Evolutionary conservation across 2,329 filamentous ascomycete species (phyloP).

Genomic region (Colletotrichum eleusines): DNA sequence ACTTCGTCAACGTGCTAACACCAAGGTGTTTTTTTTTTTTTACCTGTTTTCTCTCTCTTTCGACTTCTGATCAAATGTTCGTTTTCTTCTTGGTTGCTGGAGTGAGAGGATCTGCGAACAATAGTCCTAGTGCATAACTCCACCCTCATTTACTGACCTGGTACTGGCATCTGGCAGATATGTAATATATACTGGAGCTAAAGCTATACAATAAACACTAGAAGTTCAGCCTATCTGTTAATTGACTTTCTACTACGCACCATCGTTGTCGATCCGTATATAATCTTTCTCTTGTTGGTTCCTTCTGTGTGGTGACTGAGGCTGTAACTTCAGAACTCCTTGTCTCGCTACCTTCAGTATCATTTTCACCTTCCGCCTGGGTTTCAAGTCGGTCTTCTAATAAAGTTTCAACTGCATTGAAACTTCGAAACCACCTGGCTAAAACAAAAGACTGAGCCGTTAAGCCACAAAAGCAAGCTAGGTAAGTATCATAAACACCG

Average conservation of each 20-base stretch:
- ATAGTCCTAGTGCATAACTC: not conserved
- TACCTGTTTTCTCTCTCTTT: not conserved
- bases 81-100: not conserved
- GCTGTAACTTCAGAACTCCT: not conserved
- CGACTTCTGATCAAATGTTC: not conserved
- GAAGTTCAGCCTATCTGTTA: not conserved
- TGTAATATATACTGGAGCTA: not conserved
- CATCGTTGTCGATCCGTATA: too few species aligned
- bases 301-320: not conserved
- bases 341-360: too few species aligned
- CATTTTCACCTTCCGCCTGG: fast-evolving
- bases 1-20: fast-evolving
- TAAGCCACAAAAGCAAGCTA: too few species aligned
- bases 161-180: not conserved
- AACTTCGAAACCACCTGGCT: not conserved
- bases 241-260: not conserved
- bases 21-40: fast-evolving
- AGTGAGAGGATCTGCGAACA: not conserved
- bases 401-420: too few species aligned
- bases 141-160: not conserved
- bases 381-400: too few species aligned
- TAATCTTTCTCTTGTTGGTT: too few species aligned
- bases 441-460: not conserved
- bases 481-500: too few species aligned
- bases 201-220: not conserved